These are phyloP conservation scores for Apophysomyces variabilis DNA, from an alignment of 371 early-diverging fungal genomes.

Conservation along the genomic window DNA sequence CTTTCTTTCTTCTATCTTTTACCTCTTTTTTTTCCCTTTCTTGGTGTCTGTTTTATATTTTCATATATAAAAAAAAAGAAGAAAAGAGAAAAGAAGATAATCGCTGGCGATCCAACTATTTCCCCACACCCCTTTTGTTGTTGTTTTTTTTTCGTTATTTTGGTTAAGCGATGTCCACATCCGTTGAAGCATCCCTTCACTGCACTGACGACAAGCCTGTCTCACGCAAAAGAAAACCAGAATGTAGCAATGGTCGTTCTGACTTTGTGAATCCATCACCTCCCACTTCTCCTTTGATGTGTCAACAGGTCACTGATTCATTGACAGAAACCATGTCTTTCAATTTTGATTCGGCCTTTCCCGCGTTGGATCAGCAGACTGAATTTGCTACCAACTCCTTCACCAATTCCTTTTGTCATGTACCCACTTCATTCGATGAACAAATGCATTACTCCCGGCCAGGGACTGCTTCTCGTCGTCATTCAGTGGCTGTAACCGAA, in stretches of 20 bases:
- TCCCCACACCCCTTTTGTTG: not conserved
- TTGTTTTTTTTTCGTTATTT: conserved; percentile 7
- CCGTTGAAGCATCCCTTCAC: not conserved
- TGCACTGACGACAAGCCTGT: conserved; percentile 14
- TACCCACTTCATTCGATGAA: conserved; percentile 1
- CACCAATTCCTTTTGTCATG: conserved; percentile 11
- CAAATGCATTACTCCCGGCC: conserved; percentile 9
- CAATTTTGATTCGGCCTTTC: conserved; percentile 16
- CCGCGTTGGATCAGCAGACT: conserved; percentile 8
- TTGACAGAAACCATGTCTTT: conserved; percentile 10
- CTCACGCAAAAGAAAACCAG: conserved; percentile 39
- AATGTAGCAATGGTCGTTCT: conserved; percentile 26
- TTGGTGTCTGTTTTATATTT: not conserved
- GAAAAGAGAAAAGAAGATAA: not conserved
- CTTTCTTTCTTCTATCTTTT: conserved; percentile 14
- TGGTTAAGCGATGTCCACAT: conserved; percentile 17
- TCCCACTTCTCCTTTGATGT: conserved; percentile 22
- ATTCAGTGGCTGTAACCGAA: conserved; percentile 39
- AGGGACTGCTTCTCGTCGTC: conserved; percentile 26
- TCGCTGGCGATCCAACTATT: conserved; percentile 30
- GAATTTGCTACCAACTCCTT: conserved; percentile 11
- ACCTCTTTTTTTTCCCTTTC: conserved; percentile 9
- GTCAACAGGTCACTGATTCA: not conserved
- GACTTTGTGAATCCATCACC: conserved; percentile 37
- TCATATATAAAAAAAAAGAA: too few relatives aligned